These are phyloP conservation scores for Lippia alba DNA, from an alignment of 305 asterid genomes.

Conservation along the genomic window DNA sequence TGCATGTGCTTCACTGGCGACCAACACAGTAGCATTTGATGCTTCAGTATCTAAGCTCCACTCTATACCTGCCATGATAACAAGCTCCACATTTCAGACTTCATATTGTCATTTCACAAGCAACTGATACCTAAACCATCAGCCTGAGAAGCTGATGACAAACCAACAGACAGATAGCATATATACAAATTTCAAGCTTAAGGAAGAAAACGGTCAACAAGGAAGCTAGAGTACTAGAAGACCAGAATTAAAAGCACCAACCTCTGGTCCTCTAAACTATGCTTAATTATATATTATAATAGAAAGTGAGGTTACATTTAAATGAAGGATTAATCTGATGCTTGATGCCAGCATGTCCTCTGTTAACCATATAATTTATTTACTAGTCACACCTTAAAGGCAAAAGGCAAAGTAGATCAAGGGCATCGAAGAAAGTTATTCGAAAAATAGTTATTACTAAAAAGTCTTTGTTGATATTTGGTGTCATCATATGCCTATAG, in stretches of 20 bases:
- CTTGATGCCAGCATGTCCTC: background rate
- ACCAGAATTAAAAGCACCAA: constrained; percentile 14
- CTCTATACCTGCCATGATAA: constrained; percentile 73
- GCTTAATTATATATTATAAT: constrained; percentile 21
- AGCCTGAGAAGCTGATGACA: constrained; percentile 24
- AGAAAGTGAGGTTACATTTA: constrained; percentile 25
- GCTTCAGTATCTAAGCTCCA: constrained; percentile 99
- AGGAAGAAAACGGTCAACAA: constrained; percentile 19
- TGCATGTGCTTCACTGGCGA: constrained; percentile 99
- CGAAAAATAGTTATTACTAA: constrained; percentile 15
- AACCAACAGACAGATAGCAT: constrained; percentile 26
- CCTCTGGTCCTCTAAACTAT: constrained; percentile 4
- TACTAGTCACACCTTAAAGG: constrained; percentile 13
- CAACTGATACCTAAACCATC: constrained; percentile 18
- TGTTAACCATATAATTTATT: constrained; percentile 10
- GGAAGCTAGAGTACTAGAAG: constrained; percentile 11
- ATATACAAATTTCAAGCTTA: constrained; percentile 15
- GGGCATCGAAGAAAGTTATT: constrained; percentile 20
- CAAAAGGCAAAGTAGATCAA: constrained; percentile 21
- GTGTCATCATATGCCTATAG: constrained; percentile 23
- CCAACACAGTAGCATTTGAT: constrained; percentile 92
- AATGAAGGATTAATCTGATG: constrained; percentile 21
- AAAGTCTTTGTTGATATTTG: constrained; percentile 20
- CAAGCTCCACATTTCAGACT: constrained; percentile 34
- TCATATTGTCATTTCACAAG: constrained; percentile 25